Conservation (phyloP, 192 early-diverging fungal genomes). For the Coemansia javaensis region DNA sequence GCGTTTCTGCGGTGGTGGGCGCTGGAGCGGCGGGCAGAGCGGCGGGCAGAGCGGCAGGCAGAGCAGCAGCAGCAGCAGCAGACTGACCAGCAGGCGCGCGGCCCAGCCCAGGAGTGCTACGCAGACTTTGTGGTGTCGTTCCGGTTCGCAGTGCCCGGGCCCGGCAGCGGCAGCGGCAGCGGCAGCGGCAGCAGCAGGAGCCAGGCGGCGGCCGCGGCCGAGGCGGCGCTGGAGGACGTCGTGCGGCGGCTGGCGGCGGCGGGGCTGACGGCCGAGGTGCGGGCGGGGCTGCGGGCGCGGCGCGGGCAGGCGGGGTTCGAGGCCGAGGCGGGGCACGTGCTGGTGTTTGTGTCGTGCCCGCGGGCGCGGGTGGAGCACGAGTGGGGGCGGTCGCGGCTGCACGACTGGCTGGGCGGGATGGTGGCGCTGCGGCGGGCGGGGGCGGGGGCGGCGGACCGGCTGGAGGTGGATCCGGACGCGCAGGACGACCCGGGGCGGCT, state of each 20-base stretch:
- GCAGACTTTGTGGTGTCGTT: slow-evolving; percentile 45
- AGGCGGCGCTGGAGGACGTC: slow-evolving; percentile 52
- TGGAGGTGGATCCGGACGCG: slow-evolving; percentile 28
- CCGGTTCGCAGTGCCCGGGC: slow-evolving; percentile 1
- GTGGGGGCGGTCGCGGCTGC: slow-evolving; percentile 49
- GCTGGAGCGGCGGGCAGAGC: slow-evolving; percentile 19
- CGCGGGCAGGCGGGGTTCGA: neutral
- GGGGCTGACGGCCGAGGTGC: slow-evolving; percentile 61
- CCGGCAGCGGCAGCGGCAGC: neutral
- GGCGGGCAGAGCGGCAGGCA: too few relatives aligned
- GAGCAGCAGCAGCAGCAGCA: too few relatives aligned
- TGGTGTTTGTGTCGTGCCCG: slow-evolving; percentile 67
- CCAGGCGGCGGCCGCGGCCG: slow-evolving; percentile 6
- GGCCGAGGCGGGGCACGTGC: slow-evolving; percentile 38
- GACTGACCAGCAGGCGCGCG: too few relatives aligned
- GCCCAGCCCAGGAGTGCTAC: too few relatives aligned
- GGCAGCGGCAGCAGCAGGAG: neutral
- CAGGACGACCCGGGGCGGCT: slow-evolving; percentile 35
- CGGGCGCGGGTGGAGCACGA: slow-evolving; percentile 51
- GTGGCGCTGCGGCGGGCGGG: slow-evolving; percentile 29
- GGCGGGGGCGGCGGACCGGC: slow-evolving; percentile 13
- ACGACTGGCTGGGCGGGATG: slow-evolving; percentile 72
- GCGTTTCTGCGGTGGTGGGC: slow-evolving; percentile 31
- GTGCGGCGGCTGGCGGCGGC: slow-evolving; percentile 54
- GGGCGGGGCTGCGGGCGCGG: slow-evolving; percentile 48